Evolutionary conservation across 176 grass and related monocot genomes (phyloP), one percentile per base, ranked within the genome.

Genomic region (Zizania latifolia): DNA sequence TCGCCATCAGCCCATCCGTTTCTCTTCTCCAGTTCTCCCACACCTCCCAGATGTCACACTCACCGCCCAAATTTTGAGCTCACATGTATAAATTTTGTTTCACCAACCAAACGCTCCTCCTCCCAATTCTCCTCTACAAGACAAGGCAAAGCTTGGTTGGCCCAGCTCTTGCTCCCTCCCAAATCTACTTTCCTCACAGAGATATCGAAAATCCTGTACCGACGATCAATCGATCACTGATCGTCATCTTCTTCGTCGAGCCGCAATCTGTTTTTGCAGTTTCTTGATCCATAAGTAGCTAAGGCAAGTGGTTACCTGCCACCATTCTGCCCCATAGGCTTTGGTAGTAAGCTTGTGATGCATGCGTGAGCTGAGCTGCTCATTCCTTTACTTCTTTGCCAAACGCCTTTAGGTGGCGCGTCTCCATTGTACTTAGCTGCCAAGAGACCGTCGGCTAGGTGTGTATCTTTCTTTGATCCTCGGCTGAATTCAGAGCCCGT

Each of bases 301-400:
- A 43, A 43, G 40, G 40, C 8, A 38, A 43, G 40, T 43, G n/a
- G n/a, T n/a, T n/a, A n/a, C n/a, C n/a, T n/a, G n/a, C n/a, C n/a
- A n/a, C 79, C 53, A 54, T 53, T 21, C 63, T 70, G 57, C 58
- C 54, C 10, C 46, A 57, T 3, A 69, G 24, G 32, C 63, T 29
- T 69, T 53, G 50, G n/a, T n/a, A n/a, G n/a, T n/a, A n/a, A 17
- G 16, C 61, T 69, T 36, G 13, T 38, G 23, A 32, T 61, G 74
- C 72, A 64, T 68, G 64, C 17, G n/a, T n/a, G 36, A 51, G 46
- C 21, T 24, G n/a, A n/a, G 8, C 81, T 90, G 77, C 51, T 90
- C 51, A 79, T 89, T 77, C 56, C 92, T 97, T 89, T 77, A 93
- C 94, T 97, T 87, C 80, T 93, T 77, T 88, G 83, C 86, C 77